Base-by-base conservation (phyloP, 140 eudicot species). In the Oenanthe javanica region DNA sequence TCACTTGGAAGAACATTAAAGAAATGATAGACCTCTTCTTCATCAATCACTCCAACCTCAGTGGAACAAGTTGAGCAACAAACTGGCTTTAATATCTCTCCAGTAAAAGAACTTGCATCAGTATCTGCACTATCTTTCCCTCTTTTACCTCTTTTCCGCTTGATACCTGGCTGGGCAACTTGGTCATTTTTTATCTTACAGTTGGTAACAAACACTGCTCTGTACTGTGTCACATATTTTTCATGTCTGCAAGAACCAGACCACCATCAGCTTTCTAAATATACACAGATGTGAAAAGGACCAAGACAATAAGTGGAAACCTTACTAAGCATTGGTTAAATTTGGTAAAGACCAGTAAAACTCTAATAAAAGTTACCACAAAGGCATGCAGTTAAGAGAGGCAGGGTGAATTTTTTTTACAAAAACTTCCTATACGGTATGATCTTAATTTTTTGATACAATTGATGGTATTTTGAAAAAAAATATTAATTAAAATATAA, bases 21-120 rank as follows among this genome's bases (percentile, higher is more conserved):
- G 81, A 94, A 94, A 87, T 94, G 98, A 85, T 94, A 94, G 46
- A 94, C 80, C 82, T 94, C 98, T 0, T 94, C 98, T 49, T 89
- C 97, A 48, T 94, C 98, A 18, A 92, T 82, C 63, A 86, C 94
- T 64, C 98, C 97, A 12, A 94, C 97, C 84, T 89, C 91, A 0
- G 98, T 92, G 23, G 90, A 89, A 79, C 98, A 94, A 82, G 92
- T 91, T 21, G 85, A 77, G 84, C 98, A 94, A 80, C 94, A 89
- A 11, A 94, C 97, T 2, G 84, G 90, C 84, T 76, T 90, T 45
- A 77, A 63, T 27, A 81, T 79, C 80, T 85, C 93, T 47, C 76
- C 82, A 16, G 77, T 64, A 1, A 6, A 74, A 36, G 88, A 72
- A 76, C 77, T 84, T n/a, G 72, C 86, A 31, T 80, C 43, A 27